phyloP scores from a whole-genome alignment of 2,329 filamentous ascomycete species.

The Rhynchosporium graminicola region DNA sequence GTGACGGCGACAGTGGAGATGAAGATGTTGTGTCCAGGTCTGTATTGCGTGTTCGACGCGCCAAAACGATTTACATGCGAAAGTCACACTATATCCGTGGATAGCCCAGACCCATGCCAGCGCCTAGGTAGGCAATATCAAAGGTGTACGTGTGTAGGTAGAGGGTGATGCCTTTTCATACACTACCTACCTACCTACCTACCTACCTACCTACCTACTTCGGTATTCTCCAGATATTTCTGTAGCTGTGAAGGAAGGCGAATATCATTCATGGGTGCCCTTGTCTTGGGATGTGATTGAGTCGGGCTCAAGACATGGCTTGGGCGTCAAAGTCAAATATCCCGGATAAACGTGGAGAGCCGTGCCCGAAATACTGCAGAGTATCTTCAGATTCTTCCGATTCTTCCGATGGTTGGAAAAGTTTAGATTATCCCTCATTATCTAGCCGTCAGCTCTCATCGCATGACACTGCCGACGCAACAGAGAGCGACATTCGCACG shows the following conservation, averaged over 20 bases:
- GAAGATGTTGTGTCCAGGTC: not conserved
- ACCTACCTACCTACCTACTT: not conserved
- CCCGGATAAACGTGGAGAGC: slow-evolving; percentile 10
- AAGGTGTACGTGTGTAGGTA: not conserved
- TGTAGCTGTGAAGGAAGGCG: not conserved
- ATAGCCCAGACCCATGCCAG: slow-evolving; percentile 6
- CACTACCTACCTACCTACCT: not conserved
- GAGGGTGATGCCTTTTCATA: not conserved
- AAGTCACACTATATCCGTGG: slow-evolving; percentile 11
- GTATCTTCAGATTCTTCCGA: too few relatives aligned
- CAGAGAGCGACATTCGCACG: slow-evolving; percentile 1
- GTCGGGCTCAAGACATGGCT: slow-evolving; percentile 12
- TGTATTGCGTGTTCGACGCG: not conserved
- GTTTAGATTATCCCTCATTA: too few relatives aligned
- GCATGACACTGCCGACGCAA: not conserved
- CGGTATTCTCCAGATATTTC: not conserved
- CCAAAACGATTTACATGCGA: slow-evolving; percentile 13
- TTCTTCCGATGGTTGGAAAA: too few relatives aligned
- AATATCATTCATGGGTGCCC: not conserved
- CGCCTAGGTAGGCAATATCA: slow-evolving; percentile 2
- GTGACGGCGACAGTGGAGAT: not conserved
- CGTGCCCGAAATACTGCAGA: slow-evolving; percentile 3
- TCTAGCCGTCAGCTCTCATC: not conserved
- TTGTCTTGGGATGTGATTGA: slow-evolving; percentile 4
- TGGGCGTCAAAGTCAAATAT: not conserved